Evolutionary conservation across 257 asterid species (phyloP), one percentile per base, ranked within the genome.

Genomic region (Scutellaria barbata): DNA sequence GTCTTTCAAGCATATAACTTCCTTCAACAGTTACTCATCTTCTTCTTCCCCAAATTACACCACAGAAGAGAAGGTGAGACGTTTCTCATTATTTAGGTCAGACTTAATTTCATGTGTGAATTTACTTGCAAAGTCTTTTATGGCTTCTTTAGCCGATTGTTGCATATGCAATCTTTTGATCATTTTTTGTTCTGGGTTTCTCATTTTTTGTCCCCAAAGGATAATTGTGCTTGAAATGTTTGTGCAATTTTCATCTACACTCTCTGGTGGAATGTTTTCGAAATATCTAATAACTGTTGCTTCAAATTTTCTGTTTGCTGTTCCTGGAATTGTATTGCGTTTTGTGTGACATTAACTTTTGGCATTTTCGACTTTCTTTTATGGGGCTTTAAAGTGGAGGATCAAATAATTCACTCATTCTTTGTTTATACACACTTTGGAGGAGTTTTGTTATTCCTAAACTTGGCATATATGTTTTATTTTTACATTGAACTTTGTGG

Each of bases 51-150:
- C 40, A 41, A 20, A 42, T 6, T 42, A 7, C 8, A 53, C 50
- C 50, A 16, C 2, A 22, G 25, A 22, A 22, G 25, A 22, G 2
- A 46, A 63, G 75, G 72, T 51, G 42, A 74, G 67, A 11, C 68
- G 46, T 43, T 61, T 75, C 68, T 66, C 60, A 10, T 13, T 47
- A 45, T 63, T 56, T 73, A 62, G 79, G 81, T 67, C 55, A 16
- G 73, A 18, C 42, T 61, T 48, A 17, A 22, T n/a, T n/a, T 40
- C n/a, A 52, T 52, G 8, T 58, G 20, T 16, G 45, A 30, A 30
- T 30, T 30, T 30, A 30, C 37, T 56, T 47, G 1, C 14, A 30
- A 35, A 51, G n/a, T 42, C 3, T 10, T 42, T 60, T 62, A 3
- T 18, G 42, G 42, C 39, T 47, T 22, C 43, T 61, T 41, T 17